Conservation (phyloP, 2,329 filamentous ascomycete genomes). For the Chaetoscypha palmicola region DNA sequence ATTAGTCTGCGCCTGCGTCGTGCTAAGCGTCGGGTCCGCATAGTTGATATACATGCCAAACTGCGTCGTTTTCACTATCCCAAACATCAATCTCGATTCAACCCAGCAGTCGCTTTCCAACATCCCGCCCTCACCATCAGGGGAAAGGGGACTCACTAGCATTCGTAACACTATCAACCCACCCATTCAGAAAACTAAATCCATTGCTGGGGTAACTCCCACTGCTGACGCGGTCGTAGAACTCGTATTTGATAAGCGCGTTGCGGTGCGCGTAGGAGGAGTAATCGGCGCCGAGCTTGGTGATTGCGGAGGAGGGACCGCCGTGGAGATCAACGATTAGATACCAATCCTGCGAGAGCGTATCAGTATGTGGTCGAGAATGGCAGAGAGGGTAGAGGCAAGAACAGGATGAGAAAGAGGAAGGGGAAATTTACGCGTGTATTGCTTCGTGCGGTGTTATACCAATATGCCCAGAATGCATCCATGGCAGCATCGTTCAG, state of each 20-base stretch:
- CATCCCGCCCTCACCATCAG: not conserved
- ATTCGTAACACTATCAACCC: constrained; percentile 5
- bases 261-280: constrained; percentile 17
- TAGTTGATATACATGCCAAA: constrained; percentile 20
- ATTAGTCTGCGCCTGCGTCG: constrained; percentile 7
- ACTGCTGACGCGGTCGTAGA: constrained; percentile 10
- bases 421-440: constrained; percentile 1
- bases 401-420: not conserved
- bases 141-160: constrained; percentile 4
- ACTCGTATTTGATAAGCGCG: constrained; percentile 16
- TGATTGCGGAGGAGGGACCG: constrained; percentile 11
- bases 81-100: too few species aligned
- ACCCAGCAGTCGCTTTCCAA: not conserved
- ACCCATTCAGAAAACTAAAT: constrained; percentile 9
- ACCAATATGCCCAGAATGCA: constrained; percentile 14
- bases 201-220: constrained; percentile 12
- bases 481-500: constrained; percentile 9
- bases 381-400: not conserved
- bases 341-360: constrained; percentile 14
- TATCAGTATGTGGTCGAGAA: not conserved
- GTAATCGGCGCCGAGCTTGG: constrained; percentile 4
- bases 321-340: constrained; percentile 19
- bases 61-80: constrained; percentile 5
- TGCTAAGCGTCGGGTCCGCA: constrained; percentile 14
- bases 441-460: constrained; percentile 3